Conservation (phyloP, 176 grass and related monocot species). For the Hordeum marinum region DNA sequence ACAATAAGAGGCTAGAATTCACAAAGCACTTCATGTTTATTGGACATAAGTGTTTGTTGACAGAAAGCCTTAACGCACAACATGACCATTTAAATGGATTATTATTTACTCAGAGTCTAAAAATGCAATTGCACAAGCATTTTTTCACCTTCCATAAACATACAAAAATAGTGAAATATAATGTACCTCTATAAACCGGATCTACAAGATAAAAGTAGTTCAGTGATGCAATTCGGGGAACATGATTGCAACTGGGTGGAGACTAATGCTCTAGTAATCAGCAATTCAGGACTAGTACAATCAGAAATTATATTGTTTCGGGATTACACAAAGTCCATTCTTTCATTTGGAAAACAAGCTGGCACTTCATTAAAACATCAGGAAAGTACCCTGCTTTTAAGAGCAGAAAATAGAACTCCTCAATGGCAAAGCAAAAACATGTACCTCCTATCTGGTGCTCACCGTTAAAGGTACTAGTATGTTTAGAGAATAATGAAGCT, state of each 20-base stretch:
- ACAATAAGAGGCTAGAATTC: not conserved
- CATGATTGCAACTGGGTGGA: not conserved
- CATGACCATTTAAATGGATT: not conserved
- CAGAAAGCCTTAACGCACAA: conserved; percentile 2
- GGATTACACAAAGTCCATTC: not conserved
- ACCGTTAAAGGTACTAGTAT: conserved; percentile 18
- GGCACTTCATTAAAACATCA: not conserved
- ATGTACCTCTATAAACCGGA: not conserved
- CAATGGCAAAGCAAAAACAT: not conserved
- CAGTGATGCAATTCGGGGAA: conserved; percentile 2
- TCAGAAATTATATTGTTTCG: not conserved
- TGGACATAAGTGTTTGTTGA: not conserved
- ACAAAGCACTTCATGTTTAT: not conserved
- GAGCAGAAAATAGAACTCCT: not conserved
- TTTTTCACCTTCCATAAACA: not conserved
- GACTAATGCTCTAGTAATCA: not conserved
- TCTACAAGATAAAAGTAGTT: not conserved
- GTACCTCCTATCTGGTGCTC: not conserved
- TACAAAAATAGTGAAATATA: not conserved
- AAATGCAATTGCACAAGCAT: not conserved
- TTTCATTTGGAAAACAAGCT: conserved; percentile 1
- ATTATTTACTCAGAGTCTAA: not conserved
- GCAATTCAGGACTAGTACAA: not conserved
- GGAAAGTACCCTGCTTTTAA: not conserved
- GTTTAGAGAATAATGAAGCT: not conserved